Evolutionary conservation across 257 asterid genomes (phyloP), one percentile per base, ranked within the genome.

Genomic region (Solanum dulcamara): DNA sequence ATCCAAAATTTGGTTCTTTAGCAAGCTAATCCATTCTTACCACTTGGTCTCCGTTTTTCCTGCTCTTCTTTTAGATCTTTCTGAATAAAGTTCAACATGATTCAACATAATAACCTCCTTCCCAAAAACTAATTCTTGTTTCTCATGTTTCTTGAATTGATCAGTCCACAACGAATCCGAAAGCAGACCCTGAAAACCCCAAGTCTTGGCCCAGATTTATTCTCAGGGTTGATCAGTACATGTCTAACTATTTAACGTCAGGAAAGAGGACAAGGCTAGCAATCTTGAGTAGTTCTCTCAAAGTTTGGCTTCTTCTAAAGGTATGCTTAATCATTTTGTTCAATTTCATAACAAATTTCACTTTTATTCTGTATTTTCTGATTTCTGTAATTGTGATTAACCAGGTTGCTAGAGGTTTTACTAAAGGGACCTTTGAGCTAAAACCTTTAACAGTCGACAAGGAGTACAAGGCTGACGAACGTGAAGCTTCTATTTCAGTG

Each of bases 301-400:
- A 95, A 93, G 98, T 95, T 79, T 97, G 98, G 98, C 93, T 95
- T 87, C 97, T 95, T 88, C 92, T 94, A 33, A 97, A 95, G 98
- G 99, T 95, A 90, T 80, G 92, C 72, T 85, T 11, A 38, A 4
- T n/a, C 51, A 32, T 68, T 64, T 66, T 83, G 20, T 40, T 17
- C 57, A 44, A 44, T 28, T 3, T 42, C 13, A 11, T 35, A 44
- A 33, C 38, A 66, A 10, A 28, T 60, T 30, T 15, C 77, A 26
- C 57, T 82, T 55, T 9, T 82, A 40, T 82, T 44, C n/a, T 60
- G 60, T 38, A 10, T 28, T 60, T 57, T 3, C 85, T 40, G 79
- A 33, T 44, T 64, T 28, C 66, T 67, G 62, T 44, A 30, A 83
- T 35, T 83, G 80, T 44, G 66, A 28, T 74, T 57, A 62, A 64